Conservation (phyloP, 2,329 filamentous ascomycete genomes). For the Lithohypha guttulata region DNA sequence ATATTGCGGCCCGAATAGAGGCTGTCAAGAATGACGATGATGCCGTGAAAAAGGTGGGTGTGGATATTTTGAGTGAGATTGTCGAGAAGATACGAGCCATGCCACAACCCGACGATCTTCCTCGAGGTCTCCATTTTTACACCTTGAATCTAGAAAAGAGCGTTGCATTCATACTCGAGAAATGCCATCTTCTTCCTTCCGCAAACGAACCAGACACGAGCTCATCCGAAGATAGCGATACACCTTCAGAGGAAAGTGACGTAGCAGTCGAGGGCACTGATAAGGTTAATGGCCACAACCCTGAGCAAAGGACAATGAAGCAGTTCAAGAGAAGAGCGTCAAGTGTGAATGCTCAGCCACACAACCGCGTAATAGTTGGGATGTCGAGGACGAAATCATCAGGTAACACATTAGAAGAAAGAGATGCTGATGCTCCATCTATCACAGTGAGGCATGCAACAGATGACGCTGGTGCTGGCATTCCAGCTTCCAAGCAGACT, state of each 20-base stretch:
- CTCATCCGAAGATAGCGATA: constrained; percentile 32
- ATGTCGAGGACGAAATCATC: constrained; percentile 43
- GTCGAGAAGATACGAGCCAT: constrained; percentile 64
- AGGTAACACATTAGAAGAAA: constrained; percentile 4
- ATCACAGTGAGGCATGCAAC: constrained; percentile 48
- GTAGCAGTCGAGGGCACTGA: constrained; percentile 29
- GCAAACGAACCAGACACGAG: constrained; percentile 25
- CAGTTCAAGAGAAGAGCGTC: constrained; percentile 53
- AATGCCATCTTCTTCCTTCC: constrained; percentile 66
- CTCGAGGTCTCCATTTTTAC: constrained; percentile 89
- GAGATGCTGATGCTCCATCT: constrained; percentile 24
- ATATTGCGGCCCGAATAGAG: constrained; percentile 54
- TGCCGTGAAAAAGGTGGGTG: constrained; percentile 37
- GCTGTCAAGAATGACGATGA: constrained; percentile 37
- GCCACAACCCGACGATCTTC: constrained; percentile 40
- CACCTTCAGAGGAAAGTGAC: constrained; percentile 31
- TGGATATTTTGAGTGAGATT: constrained; percentile 66
- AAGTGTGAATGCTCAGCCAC: constrained; percentile 70
- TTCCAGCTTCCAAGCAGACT: constrained; percentile 61
- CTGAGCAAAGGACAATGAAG: constrained; percentile 1
- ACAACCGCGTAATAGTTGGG: constrained; percentile 77
- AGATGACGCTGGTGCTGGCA: constrained; percentile 62
- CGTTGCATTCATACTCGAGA: constrained; percentile 83
- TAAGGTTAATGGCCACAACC: constrained; percentile 1
- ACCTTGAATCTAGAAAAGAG: constrained; percentile 94